A percentile compares a stretch with the other conserved stretches of the same genome.
Evolutionary conservation across 331 rosid genomes (phyloP).

Genomic region (Malus hybrid): DNA sequence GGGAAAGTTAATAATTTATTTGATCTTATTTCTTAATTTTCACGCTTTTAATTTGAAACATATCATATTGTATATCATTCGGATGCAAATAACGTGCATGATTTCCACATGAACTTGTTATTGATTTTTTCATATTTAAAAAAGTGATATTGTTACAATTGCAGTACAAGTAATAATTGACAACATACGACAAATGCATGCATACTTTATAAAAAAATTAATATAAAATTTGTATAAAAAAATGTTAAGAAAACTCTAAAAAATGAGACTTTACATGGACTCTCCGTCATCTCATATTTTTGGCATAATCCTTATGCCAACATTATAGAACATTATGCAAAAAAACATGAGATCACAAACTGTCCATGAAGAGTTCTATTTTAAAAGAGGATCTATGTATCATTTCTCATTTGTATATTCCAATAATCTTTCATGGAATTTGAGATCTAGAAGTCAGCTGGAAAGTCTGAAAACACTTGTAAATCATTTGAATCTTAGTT

Average conservation of each 20-base stretch:
- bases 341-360: too few species aligned
- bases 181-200: neutral
- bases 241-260: too few species aligned
- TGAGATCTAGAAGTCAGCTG: neutral
- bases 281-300: too few species aligned
- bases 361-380: too few species aligned
- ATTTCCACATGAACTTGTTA: too few species aligned
- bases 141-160: too few species aligned
- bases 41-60: neutral
- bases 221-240: neutral
- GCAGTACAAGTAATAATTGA: too few species aligned
- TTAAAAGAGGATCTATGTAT: too few species aligned
- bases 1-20: neutral
- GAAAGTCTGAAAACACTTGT: neutral
- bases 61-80: neutral
- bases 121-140: too few species aligned
- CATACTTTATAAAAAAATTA: neutral
- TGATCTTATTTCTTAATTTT: neutral
- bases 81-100: too few species aligned
- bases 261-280: accelerated
- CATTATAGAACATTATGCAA: too few species aligned
- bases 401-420: neutral
- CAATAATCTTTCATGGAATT: neutral
- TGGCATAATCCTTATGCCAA: accelerated
- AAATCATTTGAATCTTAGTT: neutral